A percentile compares a stretch with the other conserved stretches of the same genome.
These are phyloP conservation scores for Fusarium sp. DNA, from an alignment of 2,329 filamentous ascomycete genomes.

Conservation along the genomic window DNA sequence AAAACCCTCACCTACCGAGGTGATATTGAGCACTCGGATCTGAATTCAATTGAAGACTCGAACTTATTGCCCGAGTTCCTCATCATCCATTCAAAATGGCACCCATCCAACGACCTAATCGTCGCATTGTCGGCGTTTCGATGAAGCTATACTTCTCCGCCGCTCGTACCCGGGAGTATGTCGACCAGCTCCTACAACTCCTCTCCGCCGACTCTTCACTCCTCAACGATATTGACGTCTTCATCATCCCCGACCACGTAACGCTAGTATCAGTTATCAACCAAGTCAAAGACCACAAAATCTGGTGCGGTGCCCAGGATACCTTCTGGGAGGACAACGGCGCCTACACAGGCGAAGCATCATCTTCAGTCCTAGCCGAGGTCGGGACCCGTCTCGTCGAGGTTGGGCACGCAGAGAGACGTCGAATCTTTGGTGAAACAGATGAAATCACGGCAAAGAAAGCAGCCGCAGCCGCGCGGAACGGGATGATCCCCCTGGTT, in stretches of 20 bases:
- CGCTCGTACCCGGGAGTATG: constrained; percentile 69
- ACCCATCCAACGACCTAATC: constrained; percentile 48
- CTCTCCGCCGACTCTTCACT: constrained; percentile 56
- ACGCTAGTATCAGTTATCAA: constrained; percentile 67
- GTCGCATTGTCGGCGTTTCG: constrained; percentile 78
- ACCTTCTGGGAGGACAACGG: constrained; percentile 77
- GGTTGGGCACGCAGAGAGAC: constrained; percentile 83
- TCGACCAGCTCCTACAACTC: constrained; percentile 60
- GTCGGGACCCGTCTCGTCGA: constrained; percentile 80
- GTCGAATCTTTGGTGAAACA: constrained; percentile 79
- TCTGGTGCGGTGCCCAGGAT: constrained; percentile 80
- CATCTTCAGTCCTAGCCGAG: constrained; percentile 73
- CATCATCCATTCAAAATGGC: constrained; percentile 22
- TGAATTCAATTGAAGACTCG: too few species aligned
- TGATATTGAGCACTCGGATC: neutral
- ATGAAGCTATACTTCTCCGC: constrained; percentile 86
- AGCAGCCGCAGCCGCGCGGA: constrained; percentile 73
- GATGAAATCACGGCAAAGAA: constrained; percentile 76
- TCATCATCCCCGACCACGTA: constrained; percentile 83
- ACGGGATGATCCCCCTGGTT: constrained; percentile 81
- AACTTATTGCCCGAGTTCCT: neutral
- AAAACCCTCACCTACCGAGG: neutral
- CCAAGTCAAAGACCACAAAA: constrained; percentile 56
- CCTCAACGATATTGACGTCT: constrained; percentile 72
- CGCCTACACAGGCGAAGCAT: constrained; percentile 83